These are phyloP conservation scores for Holtermanniella nyarrowii DNA, from an alignment of 768 basidiomycete genomes.

Conservation along the genomic window DNA sequence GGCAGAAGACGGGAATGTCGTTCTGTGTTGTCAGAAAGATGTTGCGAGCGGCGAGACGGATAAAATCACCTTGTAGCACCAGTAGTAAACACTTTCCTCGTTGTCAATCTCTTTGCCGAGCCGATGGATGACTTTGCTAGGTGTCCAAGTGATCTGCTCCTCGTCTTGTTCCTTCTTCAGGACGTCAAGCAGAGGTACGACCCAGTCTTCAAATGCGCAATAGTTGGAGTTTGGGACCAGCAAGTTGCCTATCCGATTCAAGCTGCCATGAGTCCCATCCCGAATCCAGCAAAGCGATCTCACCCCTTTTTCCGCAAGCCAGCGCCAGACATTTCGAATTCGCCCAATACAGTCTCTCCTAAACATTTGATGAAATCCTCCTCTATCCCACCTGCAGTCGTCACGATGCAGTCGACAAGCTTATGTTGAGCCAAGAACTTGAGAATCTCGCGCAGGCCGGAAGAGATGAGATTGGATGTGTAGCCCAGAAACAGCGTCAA, in stretches of 20 bases:
- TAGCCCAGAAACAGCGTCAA: slow-evolving; percentile 85
- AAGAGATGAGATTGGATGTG: slow-evolving; percentile 97
- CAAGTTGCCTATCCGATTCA: slow-evolving; percentile 95
- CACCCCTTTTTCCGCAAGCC: slow-evolving; percentile 66
- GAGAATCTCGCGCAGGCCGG: slow-evolving; percentile 87
- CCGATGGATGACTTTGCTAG: slow-evolving; percentile 82
- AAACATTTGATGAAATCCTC: slow-evolving; percentile 99
- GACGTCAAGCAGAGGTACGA: slow-evolving; percentile 79
- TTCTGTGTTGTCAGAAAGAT: slow-evolving; percentile 51
- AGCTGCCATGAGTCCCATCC: slow-evolving; percentile 28
- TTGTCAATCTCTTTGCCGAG: slow-evolving; percentile 96
- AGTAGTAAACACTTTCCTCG: slow-evolving; percentile 96
- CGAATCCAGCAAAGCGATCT: slow-evolving; percentile 1
- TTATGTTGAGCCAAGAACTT: slow-evolving; percentile 85
- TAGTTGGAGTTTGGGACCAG: slow-evolving; percentile 97
- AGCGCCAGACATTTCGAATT: slow-evolving; percentile 80
- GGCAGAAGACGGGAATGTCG: slow-evolving; percentile 96
- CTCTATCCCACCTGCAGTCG: slow-evolving; percentile 95
- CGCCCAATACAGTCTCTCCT: slow-evolving; percentile 76
- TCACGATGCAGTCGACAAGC: slow-evolving; percentile 79
- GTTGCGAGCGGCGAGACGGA: background rate
- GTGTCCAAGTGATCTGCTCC: slow-evolving; percentile 60
- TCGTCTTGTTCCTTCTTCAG: slow-evolving; percentile 75
- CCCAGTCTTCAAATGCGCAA: slow-evolving; percentile 98
- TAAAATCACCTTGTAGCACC: slow-evolving; percentile 93